These are phyloP conservation scores for Solanum virginianum DNA, from an alignment of 257 asterid species.

Conservation along the genomic window DNA sequence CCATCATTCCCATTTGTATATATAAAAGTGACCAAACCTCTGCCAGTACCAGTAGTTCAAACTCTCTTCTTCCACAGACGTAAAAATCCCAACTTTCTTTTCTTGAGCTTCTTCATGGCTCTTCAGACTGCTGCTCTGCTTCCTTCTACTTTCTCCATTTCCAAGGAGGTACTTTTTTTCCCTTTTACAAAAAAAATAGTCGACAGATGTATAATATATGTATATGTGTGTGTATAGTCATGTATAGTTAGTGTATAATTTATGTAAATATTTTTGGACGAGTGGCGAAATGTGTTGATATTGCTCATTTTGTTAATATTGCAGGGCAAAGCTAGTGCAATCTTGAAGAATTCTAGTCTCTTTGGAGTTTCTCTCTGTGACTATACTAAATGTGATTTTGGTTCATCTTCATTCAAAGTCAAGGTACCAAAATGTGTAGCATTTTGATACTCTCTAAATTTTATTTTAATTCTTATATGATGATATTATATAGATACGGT, in stretches of 20 bases:
- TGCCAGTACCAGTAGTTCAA: conserved; percentile 6
- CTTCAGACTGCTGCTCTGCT: conserved; percentile 61
- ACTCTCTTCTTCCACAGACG: neutral
- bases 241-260: neutral
- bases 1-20: conserved; percentile 6
- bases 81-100: neutral
- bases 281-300: neutral
- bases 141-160: conserved; percentile 47
- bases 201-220: neutral
- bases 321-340: conserved; percentile 52
- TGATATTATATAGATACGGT: neutral
- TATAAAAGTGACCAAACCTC: conserved; percentile 4
- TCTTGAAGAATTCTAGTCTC: conserved; percentile 46
- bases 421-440: conserved; percentile 21
- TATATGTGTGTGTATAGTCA: neutral
- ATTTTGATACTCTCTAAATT: neutral
- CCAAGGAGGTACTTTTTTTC: conserved; percentile 41
- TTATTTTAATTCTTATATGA: neutral
- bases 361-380: conserved; percentile 65
- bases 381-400: conserved; percentile 36
- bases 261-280: neutral
- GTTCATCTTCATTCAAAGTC: conserved; percentile 29
- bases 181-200: neutral
- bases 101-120: conserved; percentile 36
- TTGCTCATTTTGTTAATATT: neutral